Evolutionary conservation across 768 basidiomycete genomes (phyloP).

Genomic region (Pulveroboletus sp.): DNA sequence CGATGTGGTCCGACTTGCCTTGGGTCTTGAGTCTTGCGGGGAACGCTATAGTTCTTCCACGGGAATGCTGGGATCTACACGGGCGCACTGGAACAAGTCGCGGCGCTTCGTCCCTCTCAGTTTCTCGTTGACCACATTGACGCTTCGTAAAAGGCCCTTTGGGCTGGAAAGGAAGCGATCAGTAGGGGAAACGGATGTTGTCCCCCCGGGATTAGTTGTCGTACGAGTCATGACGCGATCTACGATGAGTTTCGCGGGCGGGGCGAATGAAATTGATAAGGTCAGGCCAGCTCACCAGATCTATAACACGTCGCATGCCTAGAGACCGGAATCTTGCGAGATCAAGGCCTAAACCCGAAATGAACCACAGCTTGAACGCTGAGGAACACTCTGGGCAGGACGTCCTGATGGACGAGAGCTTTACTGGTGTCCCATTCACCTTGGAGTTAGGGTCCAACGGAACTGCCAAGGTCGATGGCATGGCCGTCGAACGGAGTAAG

Average conservation of each 20-base stretch:
- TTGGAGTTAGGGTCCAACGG: too few species aligned
- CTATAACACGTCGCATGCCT: neutral
- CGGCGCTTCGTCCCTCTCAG: conserved; percentile 52
- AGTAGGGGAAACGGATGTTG: conserved; percentile 24
- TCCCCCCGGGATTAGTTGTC: conserved; percentile 36
- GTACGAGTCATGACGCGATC: conserved; percentile 23
- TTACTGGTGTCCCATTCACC: too few species aligned
- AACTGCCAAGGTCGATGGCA: too few species aligned
- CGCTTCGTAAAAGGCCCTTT: conserved; percentile 43
- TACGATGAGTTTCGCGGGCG: neutral
- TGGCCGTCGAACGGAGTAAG: neutral
- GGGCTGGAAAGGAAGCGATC: conserved; percentile 2
- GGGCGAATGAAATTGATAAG: neutral
- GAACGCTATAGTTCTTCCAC: conserved; percentile 45
- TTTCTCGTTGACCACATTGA: conserved; percentile 38
- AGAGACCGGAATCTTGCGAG: neutral
- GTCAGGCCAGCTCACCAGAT: neutral
- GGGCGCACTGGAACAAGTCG: conserved; percentile 54
- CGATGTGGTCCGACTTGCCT: conserved; percentile 47
- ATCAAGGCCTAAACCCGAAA: neutral
- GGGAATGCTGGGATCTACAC: conserved; percentile 38
- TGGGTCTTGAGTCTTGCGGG: conserved; percentile 35
- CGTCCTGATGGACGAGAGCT: too few species aligned
- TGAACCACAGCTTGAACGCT: too few species aligned
- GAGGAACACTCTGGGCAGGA: too few species aligned